Percentiles rank a stretch among this genome's conserved stretches.
Evolutionary conservation across 1,139 yeast species (phyloP).

Genomic region (Geotrichum cucujoidarum): DNA sequence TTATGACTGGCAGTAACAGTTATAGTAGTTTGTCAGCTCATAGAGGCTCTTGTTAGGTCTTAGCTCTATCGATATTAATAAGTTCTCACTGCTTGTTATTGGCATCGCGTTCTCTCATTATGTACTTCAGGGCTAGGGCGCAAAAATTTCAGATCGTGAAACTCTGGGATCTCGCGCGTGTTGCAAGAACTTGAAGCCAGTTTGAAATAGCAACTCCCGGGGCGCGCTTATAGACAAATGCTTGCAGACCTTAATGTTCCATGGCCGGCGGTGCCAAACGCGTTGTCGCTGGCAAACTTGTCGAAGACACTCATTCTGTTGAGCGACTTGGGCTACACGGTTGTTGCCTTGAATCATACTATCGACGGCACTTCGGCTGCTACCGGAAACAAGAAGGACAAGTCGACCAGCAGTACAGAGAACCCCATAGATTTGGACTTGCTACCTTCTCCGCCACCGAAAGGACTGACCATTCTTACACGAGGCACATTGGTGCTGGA

Average conservation of each 20-base stretch:
- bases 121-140: too few relatives aligned
- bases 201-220: too few relatives aligned
- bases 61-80: too few relatives aligned
- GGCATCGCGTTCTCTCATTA: too few relatives aligned
- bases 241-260: slow-evolving; percentile 72
- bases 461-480: slow-evolving; percentile 55
- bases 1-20: too few relatives aligned
- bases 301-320: slow-evolving; percentile 26
- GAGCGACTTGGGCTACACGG: slow-evolving; percentile 56
- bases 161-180: too few relatives aligned
- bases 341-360: slow-evolving; percentile 67
- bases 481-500: slow-evolving; percentile 70
- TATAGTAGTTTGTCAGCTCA: too few relatives aligned
- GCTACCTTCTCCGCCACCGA: slow-evolving; percentile 32
- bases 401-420: slow-evolving; percentile 25
- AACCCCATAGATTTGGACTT: slow-evolving; percentile 39
- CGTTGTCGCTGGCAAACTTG: slow-evolving; percentile 18
- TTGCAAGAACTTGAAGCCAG: too few relatives aligned
- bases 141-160: too few relatives aligned
- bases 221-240: too few relatives aligned
- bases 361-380: slow-evolving; percentile 59
- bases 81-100: too few relatives aligned
- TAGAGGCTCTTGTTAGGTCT: too few relatives aligned
- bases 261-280: slow-evolving; percentile 64
- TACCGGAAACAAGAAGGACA: slow-evolving; percentile 12